Evolutionary conservation across 169 alveolate genomes (phyloP).

Genomic region (Cryptosporidium muris): DNA sequence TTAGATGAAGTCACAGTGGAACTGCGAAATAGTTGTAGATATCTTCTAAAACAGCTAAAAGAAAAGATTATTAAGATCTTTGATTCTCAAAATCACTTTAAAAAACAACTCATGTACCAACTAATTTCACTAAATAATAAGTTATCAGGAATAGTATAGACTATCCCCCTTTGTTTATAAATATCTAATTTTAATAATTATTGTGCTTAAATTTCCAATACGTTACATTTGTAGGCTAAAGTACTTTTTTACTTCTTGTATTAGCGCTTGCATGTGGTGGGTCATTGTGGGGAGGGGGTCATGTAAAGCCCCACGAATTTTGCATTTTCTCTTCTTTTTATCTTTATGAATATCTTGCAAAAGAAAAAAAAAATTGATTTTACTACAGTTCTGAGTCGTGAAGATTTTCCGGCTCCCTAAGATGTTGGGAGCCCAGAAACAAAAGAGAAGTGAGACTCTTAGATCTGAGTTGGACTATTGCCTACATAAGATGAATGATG

Average conservation of each 20-base stretch:
- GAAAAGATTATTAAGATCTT: no score
- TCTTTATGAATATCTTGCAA: background rate
- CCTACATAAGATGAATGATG: conserved; percentile 66
- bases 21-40: background rate
- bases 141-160: no score
- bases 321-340: conserved; percentile 2
- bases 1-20: background rate
- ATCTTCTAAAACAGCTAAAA: no score
- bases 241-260: no score
- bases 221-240: no score
- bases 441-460: conserved; percentile 54
- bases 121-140: no score
- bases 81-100: no score
- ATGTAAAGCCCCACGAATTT: background rate
- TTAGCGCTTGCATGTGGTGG: background rate
- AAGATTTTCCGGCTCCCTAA: background rate
- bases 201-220: no score
- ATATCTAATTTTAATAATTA: no score
- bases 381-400: background rate
- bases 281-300: conserved; percentile 3
- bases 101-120: no score
- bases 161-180: no score
- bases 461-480: conserved; percentile 64
- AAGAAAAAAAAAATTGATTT: conserved; percentile 18
- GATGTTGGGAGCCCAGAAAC: conserved; percentile 71